phyloP scores from a whole-genome alignment of 768 basidiomycete species.

The Gautieria morchelliformis region DNA sequence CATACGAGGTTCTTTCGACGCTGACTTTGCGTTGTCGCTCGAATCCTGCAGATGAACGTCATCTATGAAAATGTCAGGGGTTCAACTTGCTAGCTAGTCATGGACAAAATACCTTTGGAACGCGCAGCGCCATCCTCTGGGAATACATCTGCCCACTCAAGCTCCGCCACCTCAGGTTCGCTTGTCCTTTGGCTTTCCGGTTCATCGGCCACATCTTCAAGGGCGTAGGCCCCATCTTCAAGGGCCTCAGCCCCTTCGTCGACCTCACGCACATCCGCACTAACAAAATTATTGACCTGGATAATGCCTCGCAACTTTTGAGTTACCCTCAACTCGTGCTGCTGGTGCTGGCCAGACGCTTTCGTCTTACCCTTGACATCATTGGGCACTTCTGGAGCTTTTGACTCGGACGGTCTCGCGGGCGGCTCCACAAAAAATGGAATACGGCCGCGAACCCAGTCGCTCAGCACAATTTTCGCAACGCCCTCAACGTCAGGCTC shows the following conservation, averaged over 20 bases:
- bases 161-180: constrained; percentile 25
- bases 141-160: constrained; percentile 87
- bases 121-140: constrained; percentile 32
- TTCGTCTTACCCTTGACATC: constrained; percentile 48
- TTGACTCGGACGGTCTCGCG: constrained; percentile 58
- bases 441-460: constrained; percentile 96
- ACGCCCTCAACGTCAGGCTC: constrained; percentile 90
- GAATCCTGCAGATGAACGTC: constrained; percentile 20
- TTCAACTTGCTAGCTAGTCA: constrained; percentile 12
- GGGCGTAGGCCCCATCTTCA: constrained; percentile 18
- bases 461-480: constrained; percentile 89
- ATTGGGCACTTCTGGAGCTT: constrained; percentile 38
- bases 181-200: constrained; percentile 17
- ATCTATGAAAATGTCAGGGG: constrained; percentile 18
- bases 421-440: constrained; percentile 95
- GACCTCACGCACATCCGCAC: constrained; percentile 69
- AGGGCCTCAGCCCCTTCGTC: constrained; percentile 25
- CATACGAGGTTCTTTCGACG: constrained; percentile 57
- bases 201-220: constrained; percentile 29
- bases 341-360: constrained; percentile 25
- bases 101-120: constrained; percentile 1
- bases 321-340: constrained; percentile 52
- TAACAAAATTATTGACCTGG: constrained; percentile 80
- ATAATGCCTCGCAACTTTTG: constrained; percentile 83
- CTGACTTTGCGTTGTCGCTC: constrained; percentile 12